Conservation (phyloP, 2,329 filamentous ascomycete species). For the Monilinia polystroma region DNA sequence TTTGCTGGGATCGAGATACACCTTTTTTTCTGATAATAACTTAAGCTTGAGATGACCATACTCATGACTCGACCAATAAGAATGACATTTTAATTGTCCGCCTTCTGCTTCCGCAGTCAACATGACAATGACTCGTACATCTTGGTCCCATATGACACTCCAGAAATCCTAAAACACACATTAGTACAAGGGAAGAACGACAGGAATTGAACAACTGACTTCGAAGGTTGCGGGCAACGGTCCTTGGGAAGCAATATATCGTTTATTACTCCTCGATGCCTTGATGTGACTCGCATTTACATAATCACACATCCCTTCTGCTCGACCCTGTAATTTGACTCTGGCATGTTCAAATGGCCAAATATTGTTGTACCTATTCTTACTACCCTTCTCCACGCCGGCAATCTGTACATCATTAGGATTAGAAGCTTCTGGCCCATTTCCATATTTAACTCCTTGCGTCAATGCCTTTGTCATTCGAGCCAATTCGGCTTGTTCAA, state of each 20-base stretch:
- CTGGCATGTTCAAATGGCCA: conserved; percentile 92
- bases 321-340: conserved; percentile 71
- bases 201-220: conserved; percentile 50
- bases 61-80: conserved; percentile 80
- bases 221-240: conserved; percentile 90
- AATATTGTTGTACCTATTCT: conserved; percentile 98
- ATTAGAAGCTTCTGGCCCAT: conserved; percentile 39
- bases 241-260: conserved; percentile 93
- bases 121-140: conserved; percentile 93
- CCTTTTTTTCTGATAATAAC: conserved; percentile 75
- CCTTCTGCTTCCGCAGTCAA: conserved; percentile 92
- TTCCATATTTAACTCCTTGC: conserved; percentile 56
- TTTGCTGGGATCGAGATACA: conserved; percentile 65
- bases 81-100: conserved; percentile 90
- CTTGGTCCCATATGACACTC: conserved; percentile 96
- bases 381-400: conserved; percentile 89
- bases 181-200: conserved; percentile 21
- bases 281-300: conserved; percentile 90
- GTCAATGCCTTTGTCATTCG: conserved; percentile 86
- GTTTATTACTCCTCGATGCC: conserved; percentile 78
- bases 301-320: conserved; percentile 77
- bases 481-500: conserved; percentile 82
- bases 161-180: conserved; percentile 75
- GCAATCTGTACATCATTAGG: conserved; percentile 65
- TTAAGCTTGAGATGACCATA: conserved; percentile 78